Percentiles rank a stretch among this genome's conserved stretches.
Evolutionary conservation across 495 filamentous ascomycete genomes (phyloP).

Genomic region (Mycothermus thermophilus): DNA sequence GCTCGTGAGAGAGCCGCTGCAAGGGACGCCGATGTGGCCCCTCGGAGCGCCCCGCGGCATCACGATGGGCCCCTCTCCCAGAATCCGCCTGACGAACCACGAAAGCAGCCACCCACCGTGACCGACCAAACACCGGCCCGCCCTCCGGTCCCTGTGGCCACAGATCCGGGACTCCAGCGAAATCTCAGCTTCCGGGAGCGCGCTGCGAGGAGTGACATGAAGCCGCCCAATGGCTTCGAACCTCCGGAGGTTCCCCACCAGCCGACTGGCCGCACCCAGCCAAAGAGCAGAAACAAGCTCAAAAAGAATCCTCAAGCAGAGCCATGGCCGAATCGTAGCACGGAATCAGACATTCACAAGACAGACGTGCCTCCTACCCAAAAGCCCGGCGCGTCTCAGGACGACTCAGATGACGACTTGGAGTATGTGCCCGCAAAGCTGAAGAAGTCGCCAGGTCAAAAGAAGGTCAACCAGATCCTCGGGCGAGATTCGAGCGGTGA

Average conservation of each 20-base stretch:
- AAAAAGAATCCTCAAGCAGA: constrained; percentile 32
- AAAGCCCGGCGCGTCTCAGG: constrained; percentile 1
- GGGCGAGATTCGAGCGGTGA: constrained; percentile 10
- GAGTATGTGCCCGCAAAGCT: no score
- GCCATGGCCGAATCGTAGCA: constrained; percentile 21
- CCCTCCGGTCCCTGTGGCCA: no score
- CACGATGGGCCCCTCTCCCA: constrained; percentile 22
- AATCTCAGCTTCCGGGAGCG: constrained; percentile 39
- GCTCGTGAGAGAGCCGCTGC: constrained; percentile 34
- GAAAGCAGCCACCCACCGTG: constrained; percentile 16
- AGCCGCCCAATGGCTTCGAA: constrained; percentile 16
- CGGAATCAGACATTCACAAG: constrained; percentile 16
- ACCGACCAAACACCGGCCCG: constrained; percentile 9
- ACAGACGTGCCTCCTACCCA: not conserved
- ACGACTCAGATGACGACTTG: constrained; percentile 7
- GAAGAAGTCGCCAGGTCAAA: constrained; percentile 13
- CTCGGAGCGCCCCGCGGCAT: no score
- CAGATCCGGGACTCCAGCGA: constrained; percentile 20
- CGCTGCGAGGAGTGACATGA: constrained; percentile 25
- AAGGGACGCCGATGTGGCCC: constrained; percentile 13
- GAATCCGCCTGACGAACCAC: constrained; percentile 23
- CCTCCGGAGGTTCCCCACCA: no score
- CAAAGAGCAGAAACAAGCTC: constrained; percentile 33
- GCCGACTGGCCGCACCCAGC: constrained; percentile 16
- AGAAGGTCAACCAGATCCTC: constrained; percentile 18